Conservation (phyloP, 2,329 filamentous ascomycete genomes). For the Calycina herbarum region DNA sequence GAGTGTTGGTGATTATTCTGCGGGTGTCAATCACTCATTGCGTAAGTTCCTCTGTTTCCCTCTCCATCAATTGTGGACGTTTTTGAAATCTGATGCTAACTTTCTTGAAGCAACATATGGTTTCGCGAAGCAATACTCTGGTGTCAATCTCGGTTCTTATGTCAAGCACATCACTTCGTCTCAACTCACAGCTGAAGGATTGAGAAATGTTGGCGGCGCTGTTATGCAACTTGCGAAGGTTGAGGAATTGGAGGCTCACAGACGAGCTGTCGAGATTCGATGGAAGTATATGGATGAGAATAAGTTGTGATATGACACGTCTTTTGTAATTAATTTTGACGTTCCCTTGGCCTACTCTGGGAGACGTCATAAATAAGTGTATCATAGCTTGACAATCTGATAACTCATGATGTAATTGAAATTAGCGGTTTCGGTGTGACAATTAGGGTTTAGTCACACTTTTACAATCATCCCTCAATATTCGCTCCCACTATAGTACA, state of each 20-base stretch:
- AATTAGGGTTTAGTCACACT: too few relatives aligned
- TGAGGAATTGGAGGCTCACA: slow-evolving; percentile 92
- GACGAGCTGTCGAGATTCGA: slow-evolving; percentile 68
- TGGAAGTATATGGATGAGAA: slow-evolving; percentile 48
- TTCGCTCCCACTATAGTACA: too few relatives aligned
- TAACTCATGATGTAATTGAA: too few relatives aligned
- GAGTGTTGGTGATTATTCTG: slow-evolving; percentile 96
- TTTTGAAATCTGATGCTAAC: slow-evolving; percentile 8
- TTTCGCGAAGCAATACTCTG: slow-evolving; percentile 97
- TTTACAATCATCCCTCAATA: too few relatives aligned
- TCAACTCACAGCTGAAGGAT: slow-evolving; percentile 80
- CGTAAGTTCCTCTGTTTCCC: slow-evolving; percentile 60
- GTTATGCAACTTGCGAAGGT: slow-evolving; percentile 96
- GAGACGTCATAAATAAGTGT: not conserved
- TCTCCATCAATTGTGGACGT: not conserved
- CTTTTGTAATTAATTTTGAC: not conserved
- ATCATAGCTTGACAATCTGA: too few relatives aligned
- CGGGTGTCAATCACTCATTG: slow-evolving; percentile 94
- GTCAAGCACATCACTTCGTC: slow-evolving; percentile 98
- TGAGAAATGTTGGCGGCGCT: slow-evolving; percentile 80
- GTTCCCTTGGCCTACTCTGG: too few relatives aligned
- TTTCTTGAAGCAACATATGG: slow-evolving; percentile 78
- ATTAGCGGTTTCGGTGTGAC: too few relatives aligned
- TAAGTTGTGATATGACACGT: slow-evolving; percentile 22
- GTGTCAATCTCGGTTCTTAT: slow-evolving; percentile 93